Evolutionary conservation across 2,329 filamentous ascomycete species (phyloP).

Genomic region (Diaporthe sp.): DNA sequence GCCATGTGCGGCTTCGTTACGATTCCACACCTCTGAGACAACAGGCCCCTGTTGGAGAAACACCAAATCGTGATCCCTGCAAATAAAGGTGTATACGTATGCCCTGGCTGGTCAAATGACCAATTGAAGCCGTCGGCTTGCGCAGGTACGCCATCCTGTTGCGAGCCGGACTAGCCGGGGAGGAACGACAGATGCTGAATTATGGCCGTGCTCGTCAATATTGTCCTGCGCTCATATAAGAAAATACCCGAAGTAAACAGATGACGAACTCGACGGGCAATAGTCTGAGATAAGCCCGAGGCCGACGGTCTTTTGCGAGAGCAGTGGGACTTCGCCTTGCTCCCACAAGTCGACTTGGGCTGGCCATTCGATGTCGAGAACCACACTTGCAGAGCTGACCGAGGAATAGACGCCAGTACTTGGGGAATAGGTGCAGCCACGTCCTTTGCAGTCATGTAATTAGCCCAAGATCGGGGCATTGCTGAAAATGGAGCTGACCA

Average conservation of each 20-base stretch:
- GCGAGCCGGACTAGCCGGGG: background rate
- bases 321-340: no score
- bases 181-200: background rate
- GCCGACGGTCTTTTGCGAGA: background rate
- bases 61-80: slow-evolving; percentile 3
- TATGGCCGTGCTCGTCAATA: background rate
- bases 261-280: background rate
- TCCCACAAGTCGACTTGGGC: background rate
- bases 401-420: background rate
- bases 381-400: background rate
- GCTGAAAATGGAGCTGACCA: background rate
- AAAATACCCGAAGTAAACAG: background rate
- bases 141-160: slow-evolving; percentile 13
- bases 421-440: background rate
- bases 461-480: background rate
- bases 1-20: slow-evolving; percentile 4
- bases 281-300: background rate
- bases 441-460: background rate
- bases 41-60: background rate
- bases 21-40: slow-evolving; percentile 17
- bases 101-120: slow-evolving; percentile 6
- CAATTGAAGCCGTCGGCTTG: slow-evolving; percentile 13
- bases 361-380: no score
- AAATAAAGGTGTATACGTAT: background rate
- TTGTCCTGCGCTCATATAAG: background rate